Evolutionary conservation across 2,329 filamentous ascomycete genomes (phyloP).

Genomic region (Bipolaris oryzae): DNA sequence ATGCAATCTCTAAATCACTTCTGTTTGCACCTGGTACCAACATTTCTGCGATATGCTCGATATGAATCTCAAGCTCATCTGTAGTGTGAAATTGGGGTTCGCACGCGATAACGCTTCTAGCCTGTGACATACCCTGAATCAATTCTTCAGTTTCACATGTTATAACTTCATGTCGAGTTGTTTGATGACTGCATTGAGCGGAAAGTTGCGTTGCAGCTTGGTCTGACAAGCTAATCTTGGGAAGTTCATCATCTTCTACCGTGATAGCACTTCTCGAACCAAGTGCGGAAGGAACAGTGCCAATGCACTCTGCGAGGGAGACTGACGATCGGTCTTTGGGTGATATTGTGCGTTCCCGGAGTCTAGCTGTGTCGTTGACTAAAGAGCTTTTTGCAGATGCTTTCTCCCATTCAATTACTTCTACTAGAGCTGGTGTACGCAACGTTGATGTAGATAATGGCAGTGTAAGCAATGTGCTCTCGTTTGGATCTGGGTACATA

Average conservation of each 20-base stretch:
- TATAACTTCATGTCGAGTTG: not conserved
- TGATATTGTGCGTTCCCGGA: not conserved
- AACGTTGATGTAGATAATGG: slow-evolving; percentile 18
- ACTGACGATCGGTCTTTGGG: not conserved
- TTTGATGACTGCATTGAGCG: not conserved
- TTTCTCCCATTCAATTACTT: not conserved
- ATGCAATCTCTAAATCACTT: slow-evolving; percentile 1
- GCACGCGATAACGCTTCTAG: not conserved
- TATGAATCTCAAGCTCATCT: slow-evolving; percentile 10
- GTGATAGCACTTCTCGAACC: slow-evolving; percentile 1
- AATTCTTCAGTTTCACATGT: not conserved
- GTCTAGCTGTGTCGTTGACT: not conserved
- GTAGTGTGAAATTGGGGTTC: slow-evolving; percentile 6
- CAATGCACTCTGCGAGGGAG: not conserved
- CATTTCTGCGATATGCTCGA: slow-evolving; percentile 8
- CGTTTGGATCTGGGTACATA: slow-evolving; percentile 22
- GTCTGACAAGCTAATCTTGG: not conserved
- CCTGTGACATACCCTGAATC: not conserved
- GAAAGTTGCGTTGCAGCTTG: slow-evolving; percentile 2
- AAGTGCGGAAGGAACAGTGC: not conserved
- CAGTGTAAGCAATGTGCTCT: slow-evolving; percentile 23
- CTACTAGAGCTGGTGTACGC: slow-evolving; percentile 1
- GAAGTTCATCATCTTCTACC: not conserved
- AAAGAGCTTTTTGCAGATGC: not conserved
- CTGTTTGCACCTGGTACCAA: not conserved